Conservation (phyloP, 805 yeast genomes). For the Metschnikowia hibisci region DNA sequence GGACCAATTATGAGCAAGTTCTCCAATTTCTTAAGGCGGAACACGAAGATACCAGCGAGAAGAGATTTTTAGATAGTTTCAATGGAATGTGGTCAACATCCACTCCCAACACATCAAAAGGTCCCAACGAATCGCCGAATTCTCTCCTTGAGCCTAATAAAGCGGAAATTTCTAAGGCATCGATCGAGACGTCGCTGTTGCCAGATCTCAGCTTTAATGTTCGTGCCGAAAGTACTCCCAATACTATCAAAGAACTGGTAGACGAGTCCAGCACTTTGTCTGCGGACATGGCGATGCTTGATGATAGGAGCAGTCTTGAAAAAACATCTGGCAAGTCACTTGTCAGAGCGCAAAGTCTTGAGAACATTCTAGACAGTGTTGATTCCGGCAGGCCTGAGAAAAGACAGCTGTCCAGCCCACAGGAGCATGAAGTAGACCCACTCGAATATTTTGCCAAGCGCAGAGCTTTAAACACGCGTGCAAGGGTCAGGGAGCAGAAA, state of each 20-base stretch:
- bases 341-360: constrained; percentile 1
- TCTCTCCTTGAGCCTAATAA: neutral
- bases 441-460: constrained; percentile 3
- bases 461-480: constrained; percentile 1
- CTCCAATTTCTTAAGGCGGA: neutral
- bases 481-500: neutral
- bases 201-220: neutral
- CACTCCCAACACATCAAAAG: constrained; percentile 3
- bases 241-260: neutral
- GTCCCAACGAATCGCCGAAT: neutral
- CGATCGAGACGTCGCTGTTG: neutral
- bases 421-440: constrained; percentile 1
- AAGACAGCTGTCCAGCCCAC: neutral
- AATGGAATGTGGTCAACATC: constrained; percentile 2
- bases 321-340: neutral
- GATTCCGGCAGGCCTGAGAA: neutral
- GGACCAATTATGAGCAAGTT: constrained; percentile 1
- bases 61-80: neutral
- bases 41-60: neutral
- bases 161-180: neutral
- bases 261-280: neutral
- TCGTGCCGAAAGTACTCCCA: constrained; percentile 1
- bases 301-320: neutral
- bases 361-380: constrained; percentile 3
- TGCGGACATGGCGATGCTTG: constrained; percentile 2